A percentile compares a stretch with the other conserved stretches of the same genome.
phyloP scores from a whole-genome alignment of 2,329 filamentous ascomycete species.

The Gremmenia infestans region DNA sequence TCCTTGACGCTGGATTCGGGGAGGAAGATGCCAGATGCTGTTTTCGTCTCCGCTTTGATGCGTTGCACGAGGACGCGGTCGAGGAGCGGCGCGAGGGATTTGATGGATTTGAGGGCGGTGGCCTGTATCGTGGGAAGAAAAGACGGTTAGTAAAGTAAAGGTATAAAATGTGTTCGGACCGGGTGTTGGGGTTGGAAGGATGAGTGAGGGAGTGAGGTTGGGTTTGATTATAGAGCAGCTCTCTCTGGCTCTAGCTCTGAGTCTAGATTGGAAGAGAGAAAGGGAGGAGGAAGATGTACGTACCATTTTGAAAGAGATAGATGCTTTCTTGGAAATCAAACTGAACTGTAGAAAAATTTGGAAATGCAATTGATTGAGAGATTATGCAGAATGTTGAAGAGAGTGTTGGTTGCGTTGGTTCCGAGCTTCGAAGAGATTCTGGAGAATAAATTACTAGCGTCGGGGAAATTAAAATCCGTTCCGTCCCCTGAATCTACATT shows the following conservation, averaged over 20 bases:
- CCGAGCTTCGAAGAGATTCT: slow-evolving; percentile 24
- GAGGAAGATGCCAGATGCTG: slow-evolving; percentile 93
- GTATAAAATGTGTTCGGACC: too few relatives aligned
- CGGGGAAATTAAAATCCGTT: too few relatives aligned
- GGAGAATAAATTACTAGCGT: slow-evolving; percentile 12
- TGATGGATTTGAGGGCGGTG: slow-evolving; percentile 87
- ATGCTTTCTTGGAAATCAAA: not conserved
- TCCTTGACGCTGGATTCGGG: slow-evolving; percentile 97
- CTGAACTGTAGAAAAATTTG: not conserved
- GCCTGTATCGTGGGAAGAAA: slow-evolving; percentile 37
- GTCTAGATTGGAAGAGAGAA: not conserved
- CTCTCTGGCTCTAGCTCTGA: not conserved
- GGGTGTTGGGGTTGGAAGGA: too few relatives aligned
- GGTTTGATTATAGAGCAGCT: not conserved
- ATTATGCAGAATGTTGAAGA: slow-evolving; percentile 2
- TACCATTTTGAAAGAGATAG: slow-evolving; percentile 19
- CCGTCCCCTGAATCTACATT: too few relatives aligned
- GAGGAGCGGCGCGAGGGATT: slow-evolving; percentile 88
- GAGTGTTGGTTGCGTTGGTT: not conserved
- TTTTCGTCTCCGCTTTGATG: slow-evolving; percentile 95
- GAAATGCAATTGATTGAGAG: slow-evolving; percentile 1
- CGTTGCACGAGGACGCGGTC: slow-evolving; percentile 98
- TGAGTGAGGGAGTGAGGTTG: not conserved
- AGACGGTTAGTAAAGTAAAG: not conserved
- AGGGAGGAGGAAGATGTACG: slow-evolving; percentile 4